Evolutionary conservation across 23 red algal species (phyloP).

Genomic region (Cyanidiococcus yangmingshanensis): DNA sequence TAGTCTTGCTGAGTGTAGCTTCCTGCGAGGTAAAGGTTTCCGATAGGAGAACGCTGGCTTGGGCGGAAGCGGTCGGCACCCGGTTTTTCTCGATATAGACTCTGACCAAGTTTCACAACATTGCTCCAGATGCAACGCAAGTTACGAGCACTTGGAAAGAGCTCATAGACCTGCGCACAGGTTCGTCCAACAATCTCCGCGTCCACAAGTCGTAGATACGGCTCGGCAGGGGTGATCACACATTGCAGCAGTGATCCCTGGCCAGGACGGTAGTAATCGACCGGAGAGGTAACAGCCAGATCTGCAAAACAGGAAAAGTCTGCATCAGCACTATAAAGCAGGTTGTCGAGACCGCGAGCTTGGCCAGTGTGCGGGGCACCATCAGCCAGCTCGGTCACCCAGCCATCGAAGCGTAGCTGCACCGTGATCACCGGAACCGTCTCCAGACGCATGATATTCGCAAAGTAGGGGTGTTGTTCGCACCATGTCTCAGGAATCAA

Average conservation of each 20-base stretch:
- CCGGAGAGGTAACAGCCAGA: constrained; percentile 71
- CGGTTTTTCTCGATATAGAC: constrained; percentile 70
- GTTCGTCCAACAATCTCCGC: constrained; percentile 40
- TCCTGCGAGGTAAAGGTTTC: constrained; percentile 73
- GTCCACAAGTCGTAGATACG: constrained; percentile 48
- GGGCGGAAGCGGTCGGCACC: constrained; percentile 57
- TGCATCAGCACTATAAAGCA: constrained; percentile 80
- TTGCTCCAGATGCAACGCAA: constrained; percentile 70
- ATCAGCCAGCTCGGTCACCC: constrained; percentile 67
- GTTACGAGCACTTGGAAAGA: constrained; percentile 52
- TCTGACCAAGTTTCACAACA: constrained; percentile 71
- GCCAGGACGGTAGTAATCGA: constrained; percentile 71
- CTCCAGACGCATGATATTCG: constrained; percentile 45
- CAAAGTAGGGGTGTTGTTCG: constrained; percentile 32
- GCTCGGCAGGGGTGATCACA: constrained; percentile 77
- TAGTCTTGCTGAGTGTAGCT: constrained; percentile 97
- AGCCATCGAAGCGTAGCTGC: constrained; percentile 89
- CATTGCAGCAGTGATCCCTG: constrained; percentile 72
- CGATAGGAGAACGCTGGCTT: constrained; percentile 45
- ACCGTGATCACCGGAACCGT: constrained; percentile 84
- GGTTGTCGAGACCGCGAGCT: constrained; percentile 61
- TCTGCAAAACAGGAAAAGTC: constrained; percentile 96
- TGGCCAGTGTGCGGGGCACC: constrained; percentile 23
- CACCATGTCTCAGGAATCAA: constrained; percentile 54
- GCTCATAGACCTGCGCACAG: constrained; percentile 37